phyloP scores from a whole-genome alignment of 345 rosid species.

The Salix viminalis region DNA sequence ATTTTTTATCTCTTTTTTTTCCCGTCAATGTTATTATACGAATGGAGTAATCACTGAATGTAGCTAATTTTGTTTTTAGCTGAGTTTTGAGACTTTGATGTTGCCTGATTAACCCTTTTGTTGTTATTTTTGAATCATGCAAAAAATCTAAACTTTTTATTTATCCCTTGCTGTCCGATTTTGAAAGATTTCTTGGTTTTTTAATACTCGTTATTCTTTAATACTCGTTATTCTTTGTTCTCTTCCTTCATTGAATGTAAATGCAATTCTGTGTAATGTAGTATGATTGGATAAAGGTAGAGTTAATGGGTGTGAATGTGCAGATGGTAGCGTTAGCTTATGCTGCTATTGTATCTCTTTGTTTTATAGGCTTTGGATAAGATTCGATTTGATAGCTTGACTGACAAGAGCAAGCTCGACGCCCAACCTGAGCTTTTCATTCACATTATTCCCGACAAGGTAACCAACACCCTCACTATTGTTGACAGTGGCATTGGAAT shows the following conservation, averaged over 20 bases:
- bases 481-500: constrained; percentile 4
- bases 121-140: too few relatives aligned
- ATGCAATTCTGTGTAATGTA: background rate
- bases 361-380: background rate
- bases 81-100: too few relatives aligned
- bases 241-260: background rate
- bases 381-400: constrained; percentile 7
- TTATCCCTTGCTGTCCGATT: background rate
- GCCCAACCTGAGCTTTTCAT: constrained; percentile 7
- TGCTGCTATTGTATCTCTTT: background rate
- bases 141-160: background rate
- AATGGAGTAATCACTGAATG: too few relatives aligned
- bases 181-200: background rate
- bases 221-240: too few relatives aligned
- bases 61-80: too few relatives aligned
- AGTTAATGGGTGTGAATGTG: background rate
- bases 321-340: background rate
- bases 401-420: constrained; percentile 6
- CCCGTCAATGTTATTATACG: too few relatives aligned
- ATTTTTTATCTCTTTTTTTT: background rate
- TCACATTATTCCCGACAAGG: background rate
- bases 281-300: background rate
- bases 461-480: background rate
- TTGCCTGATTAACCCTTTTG: too few relatives aligned
- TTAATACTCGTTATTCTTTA: too few relatives aligned